These are phyloP conservation scores for Styphnolobium japonicum DNA, from an alignment of 306 rosid genomes.

Conservation along the genomic window DNA sequence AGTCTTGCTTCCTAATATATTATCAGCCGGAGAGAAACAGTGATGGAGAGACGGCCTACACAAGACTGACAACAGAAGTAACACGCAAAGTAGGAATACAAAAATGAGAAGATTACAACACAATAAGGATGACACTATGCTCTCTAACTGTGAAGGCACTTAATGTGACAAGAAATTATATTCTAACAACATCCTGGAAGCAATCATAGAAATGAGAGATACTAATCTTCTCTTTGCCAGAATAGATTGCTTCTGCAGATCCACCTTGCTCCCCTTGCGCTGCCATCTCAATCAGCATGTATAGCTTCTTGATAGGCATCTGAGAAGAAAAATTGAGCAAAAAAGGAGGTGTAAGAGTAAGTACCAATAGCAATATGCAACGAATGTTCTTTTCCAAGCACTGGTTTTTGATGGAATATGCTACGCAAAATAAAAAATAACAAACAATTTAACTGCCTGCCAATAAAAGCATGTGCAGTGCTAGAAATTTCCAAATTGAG, in stretches of 20 bases:
- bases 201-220: constrained; percentile 74
- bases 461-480: neutral
- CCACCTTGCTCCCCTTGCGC: constrained; percentile 95
- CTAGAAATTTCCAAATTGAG: neutral
- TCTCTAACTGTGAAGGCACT: neutral
- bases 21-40: constrained; percentile 1
- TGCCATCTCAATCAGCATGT: constrained; percentile 92
- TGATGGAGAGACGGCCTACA: constrained; percentile 2
- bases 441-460: constrained; percentile 4
- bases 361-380: constrained; percentile 5
- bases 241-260: constrained; percentile 74
- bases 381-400: neutral
- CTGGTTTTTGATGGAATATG: neutral
- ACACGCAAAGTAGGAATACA: constrained; percentile 12
- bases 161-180: constrained; percentile 26
- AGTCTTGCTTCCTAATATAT: constrained; percentile 9
- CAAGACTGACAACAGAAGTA: constrained; percentile 2
- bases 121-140: constrained; percentile 5
- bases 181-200: constrained; percentile 74
- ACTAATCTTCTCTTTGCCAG: constrained; percentile 78
- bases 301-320: constrained; percentile 93
- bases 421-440: neutral
- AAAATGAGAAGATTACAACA: constrained; percentile 15
- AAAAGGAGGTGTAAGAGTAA: constrained; percentile 16
- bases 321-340: constrained; percentile 32